Conservation (phyloP, 495 filamentous ascomycete genomes). For the Talaromyces thailandensis region DNA sequence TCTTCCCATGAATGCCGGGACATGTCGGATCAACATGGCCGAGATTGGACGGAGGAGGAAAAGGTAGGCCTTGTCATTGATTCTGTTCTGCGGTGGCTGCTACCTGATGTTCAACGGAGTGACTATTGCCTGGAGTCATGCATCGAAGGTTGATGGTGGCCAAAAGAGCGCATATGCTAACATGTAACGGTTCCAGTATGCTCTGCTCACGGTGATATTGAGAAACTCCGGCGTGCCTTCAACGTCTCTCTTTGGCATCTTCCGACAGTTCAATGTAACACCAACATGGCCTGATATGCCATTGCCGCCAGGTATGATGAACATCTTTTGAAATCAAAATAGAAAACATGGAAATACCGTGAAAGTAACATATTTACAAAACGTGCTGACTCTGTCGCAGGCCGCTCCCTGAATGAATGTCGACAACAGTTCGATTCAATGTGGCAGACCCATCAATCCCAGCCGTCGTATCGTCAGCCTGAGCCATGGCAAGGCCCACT, state of each 20-base stretch:
- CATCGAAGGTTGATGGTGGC: not conserved
- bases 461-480: constrained; percentile 15
- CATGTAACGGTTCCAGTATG: constrained; percentile 26
- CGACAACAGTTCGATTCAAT: constrained; percentile 28
- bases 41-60: constrained; percentile 50
- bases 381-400: constrained; percentile 11
- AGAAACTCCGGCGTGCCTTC: constrained; percentile 47
- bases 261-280: constrained; percentile 36
- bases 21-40: constrained; percentile 41
- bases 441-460: constrained; percentile 14
- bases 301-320: constrained; percentile 39
- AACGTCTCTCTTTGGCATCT: constrained; percentile 37
- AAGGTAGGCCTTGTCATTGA: constrained; percentile 34
- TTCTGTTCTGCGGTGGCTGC: not conserved
- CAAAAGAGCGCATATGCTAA: not conserved
- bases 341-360: not conserved
- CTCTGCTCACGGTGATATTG: constrained; percentile 51
- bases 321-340: not conserved
- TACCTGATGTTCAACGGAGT: not conserved
- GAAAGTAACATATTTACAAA: not conserved
- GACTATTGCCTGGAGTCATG: not conserved
- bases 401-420: constrained; percentile 37
- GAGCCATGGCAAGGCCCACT: constrained; percentile 15
- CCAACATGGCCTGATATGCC: constrained; percentile 51
- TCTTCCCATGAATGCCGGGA: constrained; percentile 29